Base-by-base conservation (phyloP, 2,329 filamentous ascomycete species). In the Hawksworthiomyces lignivorus region DNA sequence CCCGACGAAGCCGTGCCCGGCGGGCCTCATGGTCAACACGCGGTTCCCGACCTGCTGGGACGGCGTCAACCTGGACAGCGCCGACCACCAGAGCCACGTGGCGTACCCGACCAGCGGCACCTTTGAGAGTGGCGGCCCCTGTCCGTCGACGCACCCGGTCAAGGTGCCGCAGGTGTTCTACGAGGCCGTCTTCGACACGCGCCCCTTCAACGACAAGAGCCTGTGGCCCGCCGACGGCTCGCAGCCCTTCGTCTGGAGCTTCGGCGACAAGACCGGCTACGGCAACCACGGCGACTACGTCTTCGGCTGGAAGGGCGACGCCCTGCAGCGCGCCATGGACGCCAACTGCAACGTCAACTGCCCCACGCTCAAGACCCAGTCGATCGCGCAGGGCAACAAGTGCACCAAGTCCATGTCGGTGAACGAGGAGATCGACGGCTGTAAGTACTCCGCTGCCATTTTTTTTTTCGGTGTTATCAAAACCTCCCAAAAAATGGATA, bases 1-100 rank as follows among this genome's bases (percentile, higher is more conserved):
- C 48, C 64, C 64, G 5, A 55, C 53, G n/a, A 54, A 46, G n/a
- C 55, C 62, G 3, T 70, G 65, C 50, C 56, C 56, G 11, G 56
- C 56, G 11, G 67, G 64, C 14, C 68, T 69, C 46, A 64, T 65
- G 54, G 62, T 63, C 4, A 67, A 66, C 52, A 62, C 66, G 47
- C 62, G 64, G 5, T 68, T 69, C 57, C 68, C 67, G 15, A 64
- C 59, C 7, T 77, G 73, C 62, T 77, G 73, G 73, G 62, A 77
- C 47, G 73, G 73, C 35, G 58, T 60, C 31, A 62, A 73, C 49
- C 51, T 69, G 36, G 70, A 75, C 53, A 56, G 62, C 4, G 45
- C 61, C 2, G 63, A 74, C 54, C 70, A 74, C 57, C 46, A 60
- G 39, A 58, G 60, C 43, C 65, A 69, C 50, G 63, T 68, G 5